Percentiles rank a stretch among this genome's conserved stretches.
phyloP scores from a whole-genome alignment of 257 asterid species.

The Fraxinus quadrangulata region DNA sequence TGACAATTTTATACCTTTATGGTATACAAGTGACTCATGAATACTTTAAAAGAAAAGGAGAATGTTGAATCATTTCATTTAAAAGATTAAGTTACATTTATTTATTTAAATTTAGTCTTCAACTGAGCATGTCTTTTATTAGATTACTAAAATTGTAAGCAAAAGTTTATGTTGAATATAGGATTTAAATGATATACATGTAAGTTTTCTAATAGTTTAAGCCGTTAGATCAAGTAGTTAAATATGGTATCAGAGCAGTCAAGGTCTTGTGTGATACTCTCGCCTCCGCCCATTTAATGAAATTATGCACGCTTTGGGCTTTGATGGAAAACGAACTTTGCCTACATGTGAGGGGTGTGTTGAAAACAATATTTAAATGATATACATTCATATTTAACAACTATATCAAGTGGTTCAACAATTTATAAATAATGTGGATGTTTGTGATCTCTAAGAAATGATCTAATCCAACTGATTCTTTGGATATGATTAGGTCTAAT shows the following conservation, averaged over 20 bases:
- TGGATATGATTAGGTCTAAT: background rate
- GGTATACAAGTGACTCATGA: too few species aligned
- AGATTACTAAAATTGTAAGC: too few species aligned
- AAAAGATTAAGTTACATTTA: background rate
- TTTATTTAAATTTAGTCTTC: background rate
- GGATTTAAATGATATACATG: too few species aligned
- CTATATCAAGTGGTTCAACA: background rate
- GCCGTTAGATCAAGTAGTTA: too few species aligned
- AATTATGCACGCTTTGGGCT: background rate
- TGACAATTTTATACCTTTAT: background rate
- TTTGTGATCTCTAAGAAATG: background rate
- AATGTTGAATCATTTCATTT: background rate
- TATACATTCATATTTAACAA: background rate
- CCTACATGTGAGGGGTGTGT: too few species aligned
- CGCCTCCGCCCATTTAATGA: background rate
- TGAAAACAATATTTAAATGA: background rate
- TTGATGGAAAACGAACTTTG: background rate
- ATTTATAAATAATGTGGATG: background rate
- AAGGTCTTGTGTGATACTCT: background rate
- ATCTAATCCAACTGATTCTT: conserved; percentile 1
- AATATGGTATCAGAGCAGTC: background rate
- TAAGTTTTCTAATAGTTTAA: too few species aligned
- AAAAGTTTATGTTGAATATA: too few species aligned
- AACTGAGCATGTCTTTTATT: too few species aligned
- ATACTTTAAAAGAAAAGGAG: background rate